These are phyloP conservation scores for Lasiosphaeria miniovina DNA, from an alignment of 495 filamentous ascomycete species.

Conservation along the genomic window DNA sequence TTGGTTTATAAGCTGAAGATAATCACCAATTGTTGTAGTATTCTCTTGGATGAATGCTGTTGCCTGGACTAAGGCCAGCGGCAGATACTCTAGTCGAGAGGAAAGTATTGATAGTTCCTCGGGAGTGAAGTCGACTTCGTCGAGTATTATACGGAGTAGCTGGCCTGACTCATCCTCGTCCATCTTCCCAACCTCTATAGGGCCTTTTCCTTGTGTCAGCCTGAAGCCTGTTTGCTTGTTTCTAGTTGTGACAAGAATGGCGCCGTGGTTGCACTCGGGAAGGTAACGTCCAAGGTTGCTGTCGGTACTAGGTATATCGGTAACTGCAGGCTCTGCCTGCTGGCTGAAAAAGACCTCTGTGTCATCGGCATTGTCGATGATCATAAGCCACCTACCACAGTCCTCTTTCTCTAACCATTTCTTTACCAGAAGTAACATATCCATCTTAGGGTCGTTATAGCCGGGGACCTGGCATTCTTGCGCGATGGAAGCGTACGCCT, in stretches of 20 bases:
- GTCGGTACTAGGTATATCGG: background rate
- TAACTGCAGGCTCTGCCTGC: too few species aligned
- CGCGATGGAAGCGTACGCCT: constrained; percentile 39
- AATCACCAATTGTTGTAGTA: constrained; percentile 24
- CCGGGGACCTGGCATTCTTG: constrained; percentile 34
- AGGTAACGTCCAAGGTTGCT: constrained; percentile 29
- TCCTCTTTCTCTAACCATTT: constrained; percentile 38
- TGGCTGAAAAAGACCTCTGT: constrained; percentile 23
- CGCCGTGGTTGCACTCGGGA: constrained; percentile 34
- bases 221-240: constrained; percentile 30
- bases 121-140: constrained; percentile 12
- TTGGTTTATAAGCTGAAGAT: constrained; percentile 32
- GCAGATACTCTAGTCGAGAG: constrained; percentile 40
- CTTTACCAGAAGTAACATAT: constrained; percentile 35
- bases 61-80: constrained; percentile 37
- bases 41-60: constrained; percentile 37
- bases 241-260: constrained; percentile 42
- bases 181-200: constrained; percentile 33
- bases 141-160: constrained; percentile 18
- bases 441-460: constrained; percentile 31
- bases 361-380: constrained; percentile 49
- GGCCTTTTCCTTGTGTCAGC: constrained; percentile 15
- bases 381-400: constrained; percentile 38
- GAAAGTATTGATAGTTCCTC: constrained; percentile 22
- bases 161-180: constrained; percentile 22